Percentiles rank a stretch among this genome's conserved stretches.
phyloP scores from a whole-genome alignment of 1,284 basidiomycete species.

The Ganoderma meredithae region DNA sequence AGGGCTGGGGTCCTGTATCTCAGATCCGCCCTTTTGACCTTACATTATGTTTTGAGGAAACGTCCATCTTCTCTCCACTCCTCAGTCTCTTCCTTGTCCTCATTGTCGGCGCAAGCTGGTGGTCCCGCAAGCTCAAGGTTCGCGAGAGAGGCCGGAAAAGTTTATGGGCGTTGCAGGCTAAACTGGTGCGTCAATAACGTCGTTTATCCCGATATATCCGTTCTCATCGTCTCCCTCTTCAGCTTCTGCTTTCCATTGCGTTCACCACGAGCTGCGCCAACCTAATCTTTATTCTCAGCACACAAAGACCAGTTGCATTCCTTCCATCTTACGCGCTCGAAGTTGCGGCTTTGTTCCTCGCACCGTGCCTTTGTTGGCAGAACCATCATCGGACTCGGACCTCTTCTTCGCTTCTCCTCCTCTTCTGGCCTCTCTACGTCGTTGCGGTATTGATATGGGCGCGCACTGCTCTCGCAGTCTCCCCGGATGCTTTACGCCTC shows the following conservation, averaged over 20 bases:
- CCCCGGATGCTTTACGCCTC: slow-evolving; percentile 41
- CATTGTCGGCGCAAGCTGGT: slow-evolving; percentile 47
- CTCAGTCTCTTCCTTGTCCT: slow-evolving; percentile 57
- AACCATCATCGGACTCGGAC: slow-evolving; percentile 84
- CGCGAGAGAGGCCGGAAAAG: slow-evolving; percentile 47
- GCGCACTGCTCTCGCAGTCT: slow-evolving; percentile 58
- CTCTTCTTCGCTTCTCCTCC: slow-evolving; percentile 79
- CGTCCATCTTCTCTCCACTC: slow-evolving; percentile 63
- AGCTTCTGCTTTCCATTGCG: slow-evolving; percentile 57
- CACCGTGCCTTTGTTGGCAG: slow-evolving; percentile 59
- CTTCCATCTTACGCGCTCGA: slow-evolving; percentile 67
- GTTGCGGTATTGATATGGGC: slow-evolving; percentile 64
- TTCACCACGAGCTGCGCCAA: slow-evolving; percentile 50
- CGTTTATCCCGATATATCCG: background rate
- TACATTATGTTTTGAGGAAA: slow-evolving; percentile 87
- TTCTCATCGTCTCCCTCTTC: slow-evolving; percentile 7
- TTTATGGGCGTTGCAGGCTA: slow-evolving; percentile 58
- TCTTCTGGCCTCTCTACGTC: slow-evolving; percentile 86
- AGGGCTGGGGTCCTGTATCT: slow-evolving; percentile 76
- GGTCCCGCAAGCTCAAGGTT: slow-evolving; percentile 38
- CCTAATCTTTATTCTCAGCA: slow-evolving; percentile 44
- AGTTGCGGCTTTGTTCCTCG: slow-evolving; percentile 54
- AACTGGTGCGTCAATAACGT: slow-evolving; percentile 61
- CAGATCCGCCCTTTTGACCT: slow-evolving; percentile 75
- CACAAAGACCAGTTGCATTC: slow-evolving; percentile 55